A percentile compares a stretch with the other conserved stretches of the same genome.
These are phyloP conservation scores for Oidium heveae DNA, from an alignment of 2,329 filamentous ascomycete genomes.

Conservation along the genomic window DNA sequence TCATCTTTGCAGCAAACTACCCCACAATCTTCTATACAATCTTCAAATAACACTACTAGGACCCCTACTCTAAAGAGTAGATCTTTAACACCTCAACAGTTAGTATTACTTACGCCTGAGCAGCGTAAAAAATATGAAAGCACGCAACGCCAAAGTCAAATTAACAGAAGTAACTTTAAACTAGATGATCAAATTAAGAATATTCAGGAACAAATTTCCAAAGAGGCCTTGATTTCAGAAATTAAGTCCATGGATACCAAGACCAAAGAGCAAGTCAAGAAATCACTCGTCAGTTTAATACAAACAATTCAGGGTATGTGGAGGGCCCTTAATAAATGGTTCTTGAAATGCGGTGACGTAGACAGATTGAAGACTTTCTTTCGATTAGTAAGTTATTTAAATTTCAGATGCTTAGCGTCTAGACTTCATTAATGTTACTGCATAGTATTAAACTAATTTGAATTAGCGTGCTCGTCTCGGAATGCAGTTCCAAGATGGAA, in stretches of 20 bases:
- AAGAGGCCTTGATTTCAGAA: slow-evolving; percentile 6
- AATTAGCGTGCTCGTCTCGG: slow-evolving; percentile 26
- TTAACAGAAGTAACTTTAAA: neutral
- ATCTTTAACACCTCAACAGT: slow-evolving; percentile 9
- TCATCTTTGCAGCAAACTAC: slow-evolving; percentile 6
- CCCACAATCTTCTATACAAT: slow-evolving; percentile 10
- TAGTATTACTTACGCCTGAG: slow-evolving; percentile 11
- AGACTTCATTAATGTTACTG: no score
- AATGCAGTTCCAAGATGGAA: slow-evolving; percentile 23
- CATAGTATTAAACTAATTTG: neutral
- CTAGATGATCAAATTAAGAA: slow-evolving; percentile 3
- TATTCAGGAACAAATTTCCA: slow-evolving; percentile 5
- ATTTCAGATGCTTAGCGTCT: no score
- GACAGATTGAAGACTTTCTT: slow-evolving; percentile 10
- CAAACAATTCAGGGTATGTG: slow-evolving; percentile 8
- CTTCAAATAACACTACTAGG: slow-evolving; percentile 10
- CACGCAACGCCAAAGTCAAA: slow-evolving; percentile 2
- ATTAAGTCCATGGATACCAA: slow-evolving; percentile 12
- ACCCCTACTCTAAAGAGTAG: slow-evolving; percentile 11
- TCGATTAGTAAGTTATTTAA: slow-evolving; percentile 11
- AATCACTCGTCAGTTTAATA: slow-evolving; percentile 5
- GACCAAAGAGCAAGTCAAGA: slow-evolving; percentile 6
- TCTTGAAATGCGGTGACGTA: slow-evolving; percentile 11
- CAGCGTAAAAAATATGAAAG: slow-evolving; percentile 11
- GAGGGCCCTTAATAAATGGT: slow-evolving; percentile 11